phyloP scores from a whole-genome alignment of 225 moss, liverwort and hornwort genomes.

The Rhytidiadelphus loreus region DNA sequence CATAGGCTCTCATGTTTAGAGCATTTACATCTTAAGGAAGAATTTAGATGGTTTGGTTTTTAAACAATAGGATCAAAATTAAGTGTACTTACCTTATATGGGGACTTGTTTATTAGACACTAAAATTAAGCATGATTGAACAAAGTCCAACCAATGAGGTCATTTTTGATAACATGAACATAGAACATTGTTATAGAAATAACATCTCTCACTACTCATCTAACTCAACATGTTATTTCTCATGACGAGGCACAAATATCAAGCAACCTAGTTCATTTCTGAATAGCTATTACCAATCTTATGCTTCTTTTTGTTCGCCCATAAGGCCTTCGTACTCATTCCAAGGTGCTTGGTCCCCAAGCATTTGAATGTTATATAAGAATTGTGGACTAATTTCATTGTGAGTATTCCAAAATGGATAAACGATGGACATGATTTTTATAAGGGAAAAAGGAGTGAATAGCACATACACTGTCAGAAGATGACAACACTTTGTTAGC shows the following conservation, averaged over 20 bases:
- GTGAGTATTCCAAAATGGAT: not conserved
- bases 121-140: not conserved
- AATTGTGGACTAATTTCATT: not conserved
- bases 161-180: not conserved
- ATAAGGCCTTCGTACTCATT: not conserved
- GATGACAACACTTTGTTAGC: conserved; percentile 53
- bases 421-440: not conserved
- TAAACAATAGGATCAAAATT: not conserved
- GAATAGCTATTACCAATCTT: not conserved
- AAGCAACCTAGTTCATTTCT: not conserved
- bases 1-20: too few relatives aligned
- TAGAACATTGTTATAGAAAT: not conserved
- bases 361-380: not conserved
- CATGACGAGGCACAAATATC: not conserved
- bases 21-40: not conserved
- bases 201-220: not conserved
- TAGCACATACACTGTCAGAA: conserved; percentile 25
- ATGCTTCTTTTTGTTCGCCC: not conserved
- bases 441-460: not conserved
- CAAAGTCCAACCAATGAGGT: not conserved
- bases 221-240: not conserved
- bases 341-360: not conserved
- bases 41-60: not conserved
- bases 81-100: not conserved
- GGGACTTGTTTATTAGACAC: not conserved